Base-by-base conservation (phyloP, 192 early-diverging fungal species). In the Umbelopsis sp. region DNA sequence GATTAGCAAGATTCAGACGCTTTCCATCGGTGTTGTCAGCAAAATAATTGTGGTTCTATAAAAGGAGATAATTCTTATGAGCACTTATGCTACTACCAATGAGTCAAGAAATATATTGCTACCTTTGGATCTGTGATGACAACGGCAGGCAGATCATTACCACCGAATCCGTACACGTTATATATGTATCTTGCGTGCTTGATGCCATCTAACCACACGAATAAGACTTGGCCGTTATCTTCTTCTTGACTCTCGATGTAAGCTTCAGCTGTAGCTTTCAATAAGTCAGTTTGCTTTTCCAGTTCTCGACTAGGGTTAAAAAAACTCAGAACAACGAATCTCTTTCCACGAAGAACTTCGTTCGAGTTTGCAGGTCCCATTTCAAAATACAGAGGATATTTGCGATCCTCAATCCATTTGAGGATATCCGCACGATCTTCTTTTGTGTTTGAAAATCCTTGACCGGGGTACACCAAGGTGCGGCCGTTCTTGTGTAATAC, bases 301-400 rank as follows among this genome's bases (percentile, higher is more conserved):
- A 61, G 3, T 61, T 61, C 35, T 50, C 75, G 69, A 6, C 52
- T 68, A 7, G 84, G 84, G 66, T 90, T 87, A 20, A 95, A 75
- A 15, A 93, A 69, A 1, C 80, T 84, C 73, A 95, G 71, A 0
- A 92, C 83, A 2, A 93, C 75, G 68, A 86, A 80, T 49, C 86
- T 82, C 21, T 87, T 78, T 52, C 88, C 82, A 35, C 88, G 84
- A 71, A 96, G 82, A 71, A 93, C 83, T 2, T 84, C 81, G 41
- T 90, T 87, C 16, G 91, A 81, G 69, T 93, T 94, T 27, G 82
- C 80, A 64, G 85, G 81, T n/a, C 79, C 81, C 18, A 96, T 71
- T 37, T 85, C 76, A 2, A 90, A 81, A 12, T 92, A 84, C 25
- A 92, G 71, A 15, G 92, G 87, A 68, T 86, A 84, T 50, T 89